These are phyloP conservation scores for Hevea brasiliensis DNA, from an alignment of 345 rosid genomes.

Conservation along the genomic window DNA sequence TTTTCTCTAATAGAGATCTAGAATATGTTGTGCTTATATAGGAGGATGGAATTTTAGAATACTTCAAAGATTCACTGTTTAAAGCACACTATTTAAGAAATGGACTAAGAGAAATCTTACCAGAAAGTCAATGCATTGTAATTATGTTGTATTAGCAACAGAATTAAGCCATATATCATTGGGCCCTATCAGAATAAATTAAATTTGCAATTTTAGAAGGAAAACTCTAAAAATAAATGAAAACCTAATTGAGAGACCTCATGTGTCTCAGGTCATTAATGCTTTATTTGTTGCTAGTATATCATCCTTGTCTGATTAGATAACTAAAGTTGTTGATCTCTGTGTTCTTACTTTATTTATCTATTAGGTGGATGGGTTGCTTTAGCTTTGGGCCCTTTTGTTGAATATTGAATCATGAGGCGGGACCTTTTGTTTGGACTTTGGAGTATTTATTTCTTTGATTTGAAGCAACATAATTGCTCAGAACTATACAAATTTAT, in stretches of 20 bases:
- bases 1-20: not conserved
- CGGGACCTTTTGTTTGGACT: slow-evolving; percentile 8
- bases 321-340: slow-evolving; percentile 11
- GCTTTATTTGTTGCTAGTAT: no score
- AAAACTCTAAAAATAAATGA: not conserved
- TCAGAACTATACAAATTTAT: not conserved
- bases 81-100: not conserved
- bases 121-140: not conserved
- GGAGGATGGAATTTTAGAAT: not conserved
- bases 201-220: not conserved
- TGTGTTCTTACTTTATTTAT: not conserved
- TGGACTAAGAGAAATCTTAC: not conserved
- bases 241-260: not conserved
- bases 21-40: not conserved
- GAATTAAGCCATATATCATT: not conserved
- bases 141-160: not conserved
- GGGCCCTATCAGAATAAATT: not conserved
- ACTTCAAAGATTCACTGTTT: not conserved
- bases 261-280: not conserved
- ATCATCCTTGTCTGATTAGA: slow-evolving; percentile 3
- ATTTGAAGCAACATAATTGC: not conserved
- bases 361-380: not conserved
- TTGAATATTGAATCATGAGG: not conserved
- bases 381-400: not conserved
- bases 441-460: not conserved